These are phyloP conservation scores for Penicillium aurantiogriseum DNA, from an alignment of 2,329 filamentous ascomycete genomes.

Conservation along the genomic window DNA sequence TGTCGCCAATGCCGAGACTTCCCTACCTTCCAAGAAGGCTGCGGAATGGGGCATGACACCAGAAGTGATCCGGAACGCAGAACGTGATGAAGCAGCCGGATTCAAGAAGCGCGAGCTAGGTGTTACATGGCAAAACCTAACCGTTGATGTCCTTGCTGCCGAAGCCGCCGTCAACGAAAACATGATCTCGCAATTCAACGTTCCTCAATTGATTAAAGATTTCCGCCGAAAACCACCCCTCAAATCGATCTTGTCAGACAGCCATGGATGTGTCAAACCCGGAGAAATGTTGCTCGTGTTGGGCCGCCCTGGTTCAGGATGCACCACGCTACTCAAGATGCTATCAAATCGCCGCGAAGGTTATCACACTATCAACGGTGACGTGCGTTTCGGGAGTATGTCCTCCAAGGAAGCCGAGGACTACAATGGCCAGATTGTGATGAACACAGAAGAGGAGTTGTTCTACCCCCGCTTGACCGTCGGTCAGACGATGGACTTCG, in stretches of 20 bases:
- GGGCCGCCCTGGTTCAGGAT: conserved; percentile 66
- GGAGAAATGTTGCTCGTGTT: conserved; percentile 72
- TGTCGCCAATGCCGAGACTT: conserved; percentile 2
- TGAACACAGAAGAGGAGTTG: conserved; percentile 54
- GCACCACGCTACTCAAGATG: conserved; percentile 68
- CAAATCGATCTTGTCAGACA: conserved; percentile 59
- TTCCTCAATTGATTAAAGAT: conserved; percentile 8
- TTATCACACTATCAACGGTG: conserved; percentile 57
- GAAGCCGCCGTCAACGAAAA: conserved; percentile 15
- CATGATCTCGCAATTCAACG: conserved; percentile 13
- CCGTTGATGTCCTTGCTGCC: conserved; percentile 9
- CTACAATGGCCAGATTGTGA: conserved; percentile 58
- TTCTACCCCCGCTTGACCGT: conserved; percentile 53
- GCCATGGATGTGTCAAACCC: conserved; percentile 66
- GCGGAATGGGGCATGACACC: conserved; percentile 50
- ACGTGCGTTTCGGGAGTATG: conserved; percentile 56
- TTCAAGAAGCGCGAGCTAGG: conserved; percentile 10
- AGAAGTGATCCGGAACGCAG: conserved; percentile 43
- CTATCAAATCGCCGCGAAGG: conserved; percentile 63
- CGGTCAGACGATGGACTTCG: conserved; percentile 54
- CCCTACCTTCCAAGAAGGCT: conserved; percentile 25
- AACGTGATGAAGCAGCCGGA: conserved; percentile 11
- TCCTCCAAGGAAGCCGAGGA: conserved; percentile 40
- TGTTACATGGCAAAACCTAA: conserved; percentile 10
- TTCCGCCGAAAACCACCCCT: conserved; percentile 10